Evolutionary conservation across 2,329 filamentous ascomycete species (phyloP), one percentile per base, ranked within the genome.

Genomic region (Cladophialophora immunda): DNA sequence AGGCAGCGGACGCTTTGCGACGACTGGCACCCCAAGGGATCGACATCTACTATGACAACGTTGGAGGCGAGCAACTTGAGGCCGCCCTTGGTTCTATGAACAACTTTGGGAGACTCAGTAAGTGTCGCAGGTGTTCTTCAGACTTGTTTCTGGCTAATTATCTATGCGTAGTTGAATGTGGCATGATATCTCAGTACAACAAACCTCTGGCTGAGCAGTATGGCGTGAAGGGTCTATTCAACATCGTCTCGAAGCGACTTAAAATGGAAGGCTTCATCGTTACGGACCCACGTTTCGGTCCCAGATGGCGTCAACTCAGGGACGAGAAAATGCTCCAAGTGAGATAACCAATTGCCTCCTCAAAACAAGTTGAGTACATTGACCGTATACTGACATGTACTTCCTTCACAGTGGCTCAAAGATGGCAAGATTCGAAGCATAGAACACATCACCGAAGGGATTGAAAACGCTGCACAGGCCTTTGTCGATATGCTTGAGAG

Each of bases 1-100:
- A 84, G 71, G 85, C 91, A 0, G 75, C 79, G 0, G 89, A 90
- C 13, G 92, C 91, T 0, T 82, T 96, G 64, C 79, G 82, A 70
- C 85, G 91, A 66, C 84, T 95, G n/a, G 91, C 90, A 0, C 92
- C 92, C 0, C 78, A 92, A 11, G 92, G 92, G 3, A 85, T 95
- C 68, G 92, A 95, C 74, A 92, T 93, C 75, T 92, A 93, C 81
- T 93, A 89, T 75, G 91, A 93, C 78, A 93, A 93, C 72, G 90
- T 91, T 7, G 91, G 91, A 27, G 91, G 90, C 36, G 90, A 92
- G 78, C 60, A 56, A 29, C 34, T 62, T 6, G 60, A 62, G 70
- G 89, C 89, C 41, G 88, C 89, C 0, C 79, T 93, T 55, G 81
- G 84, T 25, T 81, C 83, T 61, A 82, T 92, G 79, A 94, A 92